Conservation (phyloP, 2,329 filamentous ascomycete species). For the Keithomyces neogunnii region DNA sequence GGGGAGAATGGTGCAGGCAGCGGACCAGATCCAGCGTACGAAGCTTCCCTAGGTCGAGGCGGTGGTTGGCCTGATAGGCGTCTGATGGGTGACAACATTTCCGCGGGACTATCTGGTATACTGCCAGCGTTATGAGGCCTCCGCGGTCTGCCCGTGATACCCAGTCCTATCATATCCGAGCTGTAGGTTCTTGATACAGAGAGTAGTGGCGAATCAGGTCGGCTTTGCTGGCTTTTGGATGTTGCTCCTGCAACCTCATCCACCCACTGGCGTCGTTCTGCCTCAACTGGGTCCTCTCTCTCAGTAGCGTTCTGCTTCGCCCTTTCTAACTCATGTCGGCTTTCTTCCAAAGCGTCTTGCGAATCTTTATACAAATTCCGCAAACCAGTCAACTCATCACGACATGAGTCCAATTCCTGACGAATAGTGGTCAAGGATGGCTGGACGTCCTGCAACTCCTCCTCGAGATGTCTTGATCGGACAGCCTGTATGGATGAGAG, state of each 20-base stretch:
- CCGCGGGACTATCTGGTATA: constrained; percentile 31
- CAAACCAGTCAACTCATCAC: constrained; percentile 51
- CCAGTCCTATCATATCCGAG: constrained; percentile 42
- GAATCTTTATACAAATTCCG: constrained; percentile 57
- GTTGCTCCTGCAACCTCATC: constrained; percentile 38
- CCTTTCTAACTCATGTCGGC: constrained; percentile 40
- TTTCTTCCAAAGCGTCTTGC: constrained; percentile 54
- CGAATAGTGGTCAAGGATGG: constrained; percentile 56
- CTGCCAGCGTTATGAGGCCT: constrained; percentile 37
- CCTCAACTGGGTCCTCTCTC: constrained; percentile 26
- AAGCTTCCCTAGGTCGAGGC: constrained; percentile 30
- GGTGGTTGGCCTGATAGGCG: constrained; percentile 43
- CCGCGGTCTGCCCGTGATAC: constrained; percentile 27
- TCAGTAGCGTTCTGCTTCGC: constrained; percentile 26
- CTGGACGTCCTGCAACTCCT: constrained; percentile 68
- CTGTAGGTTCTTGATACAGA: constrained; percentile 43
- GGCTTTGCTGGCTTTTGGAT: constrained; percentile 35
- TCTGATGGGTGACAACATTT: constrained; percentile 32
- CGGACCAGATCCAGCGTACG: constrained; percentile 26
- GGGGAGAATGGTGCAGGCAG: constrained; percentile 36
- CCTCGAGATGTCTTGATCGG: constrained; percentile 61
- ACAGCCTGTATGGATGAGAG: constrained; percentile 39
- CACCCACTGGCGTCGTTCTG: constrained; percentile 40
- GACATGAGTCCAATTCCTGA: constrained; percentile 53
- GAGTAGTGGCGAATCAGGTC: constrained; percentile 47